Evolutionary conservation across 345 rosid genomes (phyloP).

Genomic region (Acer campestre): DNA sequence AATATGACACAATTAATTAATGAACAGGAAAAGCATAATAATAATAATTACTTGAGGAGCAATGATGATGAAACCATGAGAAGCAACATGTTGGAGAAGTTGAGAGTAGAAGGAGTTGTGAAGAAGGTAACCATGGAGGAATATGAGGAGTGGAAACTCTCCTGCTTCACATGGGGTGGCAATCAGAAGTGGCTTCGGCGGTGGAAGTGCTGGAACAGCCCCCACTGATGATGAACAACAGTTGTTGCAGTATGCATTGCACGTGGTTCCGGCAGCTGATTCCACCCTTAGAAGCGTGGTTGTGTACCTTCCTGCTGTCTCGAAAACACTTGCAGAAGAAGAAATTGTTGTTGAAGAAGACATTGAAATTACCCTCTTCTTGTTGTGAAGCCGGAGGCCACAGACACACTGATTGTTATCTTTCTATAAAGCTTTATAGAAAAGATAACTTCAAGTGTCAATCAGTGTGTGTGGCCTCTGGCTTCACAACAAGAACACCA

Average conservation of each 20-base stretch:
- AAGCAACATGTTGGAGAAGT: conserved; percentile 83
- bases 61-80: conserved; percentile 85
- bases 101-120: conserved; percentile 82
- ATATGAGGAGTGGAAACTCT: conserved; percentile 64
- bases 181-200: conserved; percentile 75
- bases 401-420: too few relatives aligned
- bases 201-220: conserved; percentile 34
- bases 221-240: conserved; percentile 11
- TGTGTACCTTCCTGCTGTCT: conserved; percentile 40
- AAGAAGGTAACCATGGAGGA: conserved; percentile 89
- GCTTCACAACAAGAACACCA: too few relatives aligned
- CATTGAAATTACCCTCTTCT: conserved; percentile 8
- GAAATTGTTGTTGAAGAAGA: conserved; percentile 12
- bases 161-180: conserved; percentile 65
- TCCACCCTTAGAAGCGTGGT: conserved; percentile 42
- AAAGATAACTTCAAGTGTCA: too few relatives aligned
- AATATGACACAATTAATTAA: neutral
- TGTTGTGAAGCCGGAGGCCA: too few relatives aligned
- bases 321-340: conserved; percentile 42
- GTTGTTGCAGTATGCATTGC: conserved; percentile 14
- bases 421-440: neutral
- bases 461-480: too few relatives aligned
- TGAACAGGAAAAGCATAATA: neutral
- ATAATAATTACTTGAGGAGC: conserved; percentile 75
- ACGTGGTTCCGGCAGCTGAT: conserved; percentile 17